Evolutionary conservation across 345 rosid genomes (phyloP), one percentile per base, ranked within the genome.

Genomic region (Balakata baccata): DNA sequence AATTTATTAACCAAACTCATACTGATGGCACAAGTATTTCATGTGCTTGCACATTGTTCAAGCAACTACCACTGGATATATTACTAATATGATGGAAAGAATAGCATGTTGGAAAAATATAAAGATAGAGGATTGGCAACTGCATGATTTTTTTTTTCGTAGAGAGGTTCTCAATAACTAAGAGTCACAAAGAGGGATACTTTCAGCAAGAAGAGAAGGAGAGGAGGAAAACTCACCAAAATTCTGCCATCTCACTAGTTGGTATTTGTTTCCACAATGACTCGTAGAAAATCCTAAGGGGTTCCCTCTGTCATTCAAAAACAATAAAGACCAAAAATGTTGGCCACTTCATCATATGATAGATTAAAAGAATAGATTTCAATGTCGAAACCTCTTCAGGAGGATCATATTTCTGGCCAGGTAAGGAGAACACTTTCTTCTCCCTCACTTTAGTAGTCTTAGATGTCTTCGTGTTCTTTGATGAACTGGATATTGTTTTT

Each of bases 191-290:
- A 29, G 34, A 29, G 34, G 34, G 2, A 29, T 29, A 29, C 34
- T 29, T 29, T 29, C 34, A 29, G 34, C 43, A 34, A 5, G 5
- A 6, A 14, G 20, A 18, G n/a, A 64, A 64, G 66, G 53, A 71
- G 41, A 74, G 68, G 69, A 49, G 59, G 78, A 73, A 71, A 73
- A 59, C 86, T 84, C 74, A 95, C 98, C 98, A 95, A 84, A 91
- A 89, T 82, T 89, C 98, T 52, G 98, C 98, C 98, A 95, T 92
- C 82, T 95, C 96, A 72, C 96, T 95, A 0, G 84, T 76, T 17
- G 99, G 98, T 71, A 86, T 89, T 80, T 92, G 99, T 72, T 88
- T 83, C 0, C 86, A 92, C 64, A 95, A 85, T 0, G 98, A 91
- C 84, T 92, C 97, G 18, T 95, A 92, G 74, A 92, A 92, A 84